Evolutionary conservation across 129 eudicot species (phyloP).

Genomic region (Centrapalus pauciflorus): DNA sequence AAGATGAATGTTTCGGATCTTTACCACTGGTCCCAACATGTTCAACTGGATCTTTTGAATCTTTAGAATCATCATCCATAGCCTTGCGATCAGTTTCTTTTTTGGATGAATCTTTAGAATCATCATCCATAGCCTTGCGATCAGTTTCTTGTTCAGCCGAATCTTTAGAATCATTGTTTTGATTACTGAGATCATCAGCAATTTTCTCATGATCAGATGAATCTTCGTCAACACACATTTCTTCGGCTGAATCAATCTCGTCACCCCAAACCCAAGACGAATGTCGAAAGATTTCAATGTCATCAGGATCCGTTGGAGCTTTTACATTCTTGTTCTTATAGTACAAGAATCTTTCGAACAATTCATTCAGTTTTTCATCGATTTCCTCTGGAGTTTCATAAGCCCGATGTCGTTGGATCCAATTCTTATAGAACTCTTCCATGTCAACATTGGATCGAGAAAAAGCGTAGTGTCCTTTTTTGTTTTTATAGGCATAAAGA

Average conservation of each 20-base stretch:
- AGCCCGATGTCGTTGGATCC: not conserved
- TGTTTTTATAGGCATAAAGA: not conserved
- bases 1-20: not conserved
- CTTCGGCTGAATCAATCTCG: too few species aligned
- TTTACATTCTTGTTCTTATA: not conserved
- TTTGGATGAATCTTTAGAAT: too few species aligned
- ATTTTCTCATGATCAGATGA: too few species aligned
- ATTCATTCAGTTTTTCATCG: slow-evolving; percentile 3
- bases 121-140: too few species aligned
- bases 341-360: slow-evolving; percentile 12
- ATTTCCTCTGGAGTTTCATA: not conserved
- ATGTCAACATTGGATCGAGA: not conserved
- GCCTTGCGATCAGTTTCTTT: too few species aligned
- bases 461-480: not conserved
- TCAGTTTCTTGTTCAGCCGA: too few species aligned
- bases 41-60: too few species aligned
- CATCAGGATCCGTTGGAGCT: slow-evolving; percentile 4
- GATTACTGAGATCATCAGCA: too few species aligned
- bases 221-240: too few species aligned
- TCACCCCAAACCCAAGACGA: slow-evolving; percentile 17
- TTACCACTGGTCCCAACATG: not conserved
- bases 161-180: too few species aligned
- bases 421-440: not conserved
- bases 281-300: not conserved
- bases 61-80: too few species aligned